These are phyloP conservation scores for Ormosia semicastrata DNA, from an alignment of 306 rosid genomes.

Conservation along the genomic window DNA sequence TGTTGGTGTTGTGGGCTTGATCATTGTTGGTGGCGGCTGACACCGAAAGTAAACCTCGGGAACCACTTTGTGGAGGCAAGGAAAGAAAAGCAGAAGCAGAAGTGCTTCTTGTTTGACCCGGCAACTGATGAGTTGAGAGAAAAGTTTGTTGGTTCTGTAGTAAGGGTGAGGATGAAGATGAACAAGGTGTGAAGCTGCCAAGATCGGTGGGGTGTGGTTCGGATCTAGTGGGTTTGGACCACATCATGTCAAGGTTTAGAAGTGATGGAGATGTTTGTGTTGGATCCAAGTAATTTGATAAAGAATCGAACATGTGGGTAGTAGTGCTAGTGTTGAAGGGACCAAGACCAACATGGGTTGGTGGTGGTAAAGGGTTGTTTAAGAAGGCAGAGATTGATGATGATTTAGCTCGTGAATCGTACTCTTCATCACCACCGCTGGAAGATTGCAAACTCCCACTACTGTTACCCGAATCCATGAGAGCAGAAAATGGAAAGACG, in stretches of 20 bases:
- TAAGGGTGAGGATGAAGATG: constrained; percentile 18
- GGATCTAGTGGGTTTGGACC: constrained; percentile 59
- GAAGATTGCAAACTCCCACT: constrained; percentile 80
- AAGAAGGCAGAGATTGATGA: constrained; percentile 53
- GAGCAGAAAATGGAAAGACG: constrained; percentile 36
- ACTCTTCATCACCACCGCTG: constrained; percentile 83
- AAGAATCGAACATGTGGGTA: constrained; percentile 42
- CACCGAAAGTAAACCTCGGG: constrained; percentile 35
- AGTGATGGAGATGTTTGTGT: constrained; percentile 19
- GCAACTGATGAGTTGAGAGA: constrained; percentile 26
- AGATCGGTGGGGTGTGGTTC: constrained; percentile 46
- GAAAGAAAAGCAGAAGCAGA: constrained; percentile 7
- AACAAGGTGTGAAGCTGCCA: constrained; percentile 22
- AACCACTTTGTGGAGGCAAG: constrained; percentile 23
- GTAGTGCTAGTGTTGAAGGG: constrained; percentile 27
- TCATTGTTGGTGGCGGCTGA: constrained; percentile 27
- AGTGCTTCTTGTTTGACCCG: constrained; percentile 31
- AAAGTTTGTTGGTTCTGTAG: constrained; percentile 36
- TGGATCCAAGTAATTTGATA: constrained; percentile 58
- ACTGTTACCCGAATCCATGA: constrained; percentile 83
- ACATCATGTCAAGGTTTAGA: constrained; percentile 45
- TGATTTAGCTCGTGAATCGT: constrained; percentile 73
- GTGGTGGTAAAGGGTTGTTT: constrained; percentile 19
- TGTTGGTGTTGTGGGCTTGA: constrained; percentile 15
- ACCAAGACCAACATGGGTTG: constrained; percentile 2